phyloP scores from a whole-genome alignment of 352 stramenopile species.

The Globisporangium iwayamae region DNA sequence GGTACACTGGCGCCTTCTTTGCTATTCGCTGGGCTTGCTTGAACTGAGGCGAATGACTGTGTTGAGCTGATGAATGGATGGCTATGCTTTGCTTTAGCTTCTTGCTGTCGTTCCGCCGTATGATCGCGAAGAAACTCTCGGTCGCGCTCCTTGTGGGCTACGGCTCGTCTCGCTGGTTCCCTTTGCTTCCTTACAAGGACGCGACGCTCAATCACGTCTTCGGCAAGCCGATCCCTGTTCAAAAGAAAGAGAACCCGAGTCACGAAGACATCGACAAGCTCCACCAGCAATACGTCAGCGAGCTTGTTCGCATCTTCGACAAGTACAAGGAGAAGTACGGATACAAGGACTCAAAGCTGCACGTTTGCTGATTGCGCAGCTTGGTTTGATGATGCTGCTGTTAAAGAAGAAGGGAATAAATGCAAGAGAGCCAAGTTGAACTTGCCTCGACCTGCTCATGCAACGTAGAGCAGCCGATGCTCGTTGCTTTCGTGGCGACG shows the following conservation, averaged over 20 bases:
- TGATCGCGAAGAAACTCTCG: slow-evolving; percentile 63
- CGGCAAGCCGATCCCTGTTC: slow-evolving; percentile 62
- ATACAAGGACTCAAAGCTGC: slow-evolving; percentile 50
- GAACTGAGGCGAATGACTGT: neutral
- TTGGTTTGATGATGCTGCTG: neutral
- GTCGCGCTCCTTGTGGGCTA: slow-evolving; percentile 61
- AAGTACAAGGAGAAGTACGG: slow-evolving; percentile 83
- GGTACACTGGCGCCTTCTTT: slow-evolving; percentile 21
- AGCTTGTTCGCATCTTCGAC: slow-evolving; percentile 76
- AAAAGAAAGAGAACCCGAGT: slow-evolving; percentile 55
- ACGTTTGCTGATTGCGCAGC: slow-evolving; percentile 37
- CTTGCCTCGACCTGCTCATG: slow-evolving; percentile 20
- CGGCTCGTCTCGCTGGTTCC: slow-evolving; percentile 52
- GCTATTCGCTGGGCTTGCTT: neutral
- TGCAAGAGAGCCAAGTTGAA: neutral
- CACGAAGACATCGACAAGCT: slow-evolving; percentile 64
- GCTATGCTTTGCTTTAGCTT: slow-evolving; percentile 24
- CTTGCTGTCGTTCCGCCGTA: slow-evolving; percentile 65
- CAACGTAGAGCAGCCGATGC: slow-evolving; percentile 66
- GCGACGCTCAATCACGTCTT: slow-evolving; percentile 70
- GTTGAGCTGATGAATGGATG: slow-evolving; percentile 5
- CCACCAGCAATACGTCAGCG: slow-evolving; percentile 57
- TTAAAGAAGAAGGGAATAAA: neutral
- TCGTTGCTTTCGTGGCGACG: slow-evolving; percentile 60
- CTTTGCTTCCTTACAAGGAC: slow-evolving; percentile 51